Evolutionary conservation across 768 basidiomycete species (phyloP).

Genomic region (Hygrophoropsis aurantiaca): DNA sequence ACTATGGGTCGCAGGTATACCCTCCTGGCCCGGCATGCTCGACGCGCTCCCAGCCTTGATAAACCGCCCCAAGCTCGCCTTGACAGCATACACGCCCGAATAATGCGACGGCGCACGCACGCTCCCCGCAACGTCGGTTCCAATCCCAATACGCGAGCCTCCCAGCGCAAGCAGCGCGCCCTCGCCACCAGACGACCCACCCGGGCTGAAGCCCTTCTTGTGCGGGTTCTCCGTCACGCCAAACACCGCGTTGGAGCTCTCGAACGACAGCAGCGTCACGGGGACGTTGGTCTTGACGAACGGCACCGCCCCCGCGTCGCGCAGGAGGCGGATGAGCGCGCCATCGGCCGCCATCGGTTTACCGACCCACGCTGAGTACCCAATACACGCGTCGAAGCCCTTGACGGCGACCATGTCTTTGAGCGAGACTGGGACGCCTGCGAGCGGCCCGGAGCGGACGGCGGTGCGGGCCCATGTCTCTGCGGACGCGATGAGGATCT

Average conservation of each 20-base stretch:
- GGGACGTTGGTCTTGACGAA: slow-evolving; percentile 71
- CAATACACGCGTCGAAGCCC: slow-evolving; percentile 59
- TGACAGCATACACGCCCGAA: slow-evolving; percentile 62
- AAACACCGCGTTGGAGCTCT: slow-evolving; percentile 56
- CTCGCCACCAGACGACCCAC: slow-evolving; percentile 73
- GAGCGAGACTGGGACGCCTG: slow-evolving; percentile 68
- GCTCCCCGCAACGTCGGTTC: slow-evolving; percentile 70
- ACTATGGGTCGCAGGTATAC: slow-evolving; percentile 49
- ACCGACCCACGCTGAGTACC: slow-evolving; percentile 52
- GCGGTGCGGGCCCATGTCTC: slow-evolving; percentile 29
- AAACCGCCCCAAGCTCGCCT: slow-evolving; percentile 58
- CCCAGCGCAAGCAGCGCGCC: slow-evolving; percentile 61
- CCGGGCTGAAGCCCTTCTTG: slow-evolving; percentile 51
- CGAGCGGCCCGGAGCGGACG: slow-evolving; percentile 39
- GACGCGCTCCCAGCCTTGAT: slow-evolving; percentile 48
- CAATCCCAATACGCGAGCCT: slow-evolving; percentile 61
- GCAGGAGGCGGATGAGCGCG: slow-evolving; percentile 50
- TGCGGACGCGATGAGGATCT: slow-evolving; percentile 53
- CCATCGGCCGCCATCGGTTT: slow-evolving; percentile 48
- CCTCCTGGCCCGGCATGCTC: slow-evolving; percentile 55
- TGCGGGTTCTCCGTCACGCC: slow-evolving; percentile 63
- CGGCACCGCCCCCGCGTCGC: slow-evolving; percentile 62
- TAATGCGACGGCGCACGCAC: slow-evolving; percentile 68
- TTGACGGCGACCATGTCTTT: slow-evolving; percentile 59
- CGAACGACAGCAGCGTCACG: slow-evolving; percentile 57